These are phyloP conservation scores for Tremella mesenterica DNA, from an alignment of 768 basidiomycete genomes.

Conservation along the genomic window DNA sequence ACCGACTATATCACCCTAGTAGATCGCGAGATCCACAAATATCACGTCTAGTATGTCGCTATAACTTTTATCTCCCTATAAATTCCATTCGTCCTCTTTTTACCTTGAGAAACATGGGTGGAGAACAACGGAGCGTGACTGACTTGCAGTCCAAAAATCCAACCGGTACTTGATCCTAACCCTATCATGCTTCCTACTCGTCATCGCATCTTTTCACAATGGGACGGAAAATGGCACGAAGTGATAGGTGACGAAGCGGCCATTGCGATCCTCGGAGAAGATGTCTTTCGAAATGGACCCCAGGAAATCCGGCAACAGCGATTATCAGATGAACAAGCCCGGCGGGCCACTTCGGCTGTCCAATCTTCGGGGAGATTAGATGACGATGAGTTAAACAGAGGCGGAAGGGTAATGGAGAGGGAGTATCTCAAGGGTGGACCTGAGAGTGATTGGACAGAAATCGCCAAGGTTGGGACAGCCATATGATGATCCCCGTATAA, in stretches of 20 bases:
- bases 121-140: not conserved
- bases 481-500: too few species aligned
- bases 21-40: slow-evolving; percentile 36
- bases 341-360: not conserved
- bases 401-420: slow-evolving; percentile 10
- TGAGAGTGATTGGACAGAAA: slow-evolving; percentile 6
- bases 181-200: slow-evolving; percentile 35
- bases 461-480: not conserved
- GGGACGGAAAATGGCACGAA: slow-evolving; percentile 38
- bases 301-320: slow-evolving; percentile 19
- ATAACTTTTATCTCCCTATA: not conserved
- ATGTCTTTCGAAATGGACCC: slow-evolving; percentile 26
- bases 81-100: not conserved
- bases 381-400: not conserved
- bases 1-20: slow-evolving; percentile 30
- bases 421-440: slow-evolving; percentile 3
- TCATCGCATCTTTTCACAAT: slow-evolving; percentile 34
- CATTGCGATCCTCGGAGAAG: slow-evolving; percentile 35
- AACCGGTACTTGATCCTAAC: slow-evolving; percentile 39
- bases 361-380: too few species aligned
- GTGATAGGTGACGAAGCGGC: slow-evolving; percentile 41
- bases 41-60: slow-evolving; percentile 39
- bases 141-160: slow-evolving; percentile 35
- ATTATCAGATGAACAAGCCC: not conserved
- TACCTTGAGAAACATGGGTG: not conserved